Base-by-base conservation (phyloP, 306 rosid genomes). In the Leucaena leucocephala region DNA sequence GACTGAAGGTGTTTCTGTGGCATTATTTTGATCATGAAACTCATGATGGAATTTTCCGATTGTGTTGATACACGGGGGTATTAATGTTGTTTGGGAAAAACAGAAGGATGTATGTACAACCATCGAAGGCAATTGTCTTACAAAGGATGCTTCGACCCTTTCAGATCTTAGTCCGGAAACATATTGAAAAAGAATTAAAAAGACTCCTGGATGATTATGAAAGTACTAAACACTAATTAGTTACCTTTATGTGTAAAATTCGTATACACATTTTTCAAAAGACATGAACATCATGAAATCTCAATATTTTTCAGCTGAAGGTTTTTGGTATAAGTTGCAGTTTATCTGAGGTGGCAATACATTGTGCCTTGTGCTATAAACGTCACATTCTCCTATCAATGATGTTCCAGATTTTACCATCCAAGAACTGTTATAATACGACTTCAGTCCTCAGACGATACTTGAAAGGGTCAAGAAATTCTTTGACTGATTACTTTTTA, bases 401-500 rank as follows among this genome's bases (percentile, higher is more conserved):
- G 52, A 19, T 70, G 63, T 71, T 81, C 40, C 64, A 8, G 39
- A 63, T 33, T 71, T 70, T 62, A 70, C 65, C 19, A 7, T 40
- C 62, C 48, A 68, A 74, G 46, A 67, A 76, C 49, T 67, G 17
- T 27, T 27, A 27, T 73, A 72, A 69, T 71, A 77, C 76, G 76
- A 65, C 61, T 46, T 78, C 64, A 0, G 1, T 74, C 69, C 54
- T 72, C 64, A 74, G 78, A 82, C 79, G 75, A 62, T 84, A 80
- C 52, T 66, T 82, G 71, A 84, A 80, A 73, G 97, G 93, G 94
- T 80, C 89, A 35, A 67, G 81, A 80, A 84, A 82, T 68, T 87
- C 86, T 72, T 85, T 84, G 69, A 83, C 70, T 66, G 48, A 68
- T 75, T 79, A 82, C 84, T 85, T 90, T 76, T 68, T 44, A 78